Conservation (phyloP, 2,329 filamentous ascomycete genomes). For the Ceratocystis albifundus region DNA sequence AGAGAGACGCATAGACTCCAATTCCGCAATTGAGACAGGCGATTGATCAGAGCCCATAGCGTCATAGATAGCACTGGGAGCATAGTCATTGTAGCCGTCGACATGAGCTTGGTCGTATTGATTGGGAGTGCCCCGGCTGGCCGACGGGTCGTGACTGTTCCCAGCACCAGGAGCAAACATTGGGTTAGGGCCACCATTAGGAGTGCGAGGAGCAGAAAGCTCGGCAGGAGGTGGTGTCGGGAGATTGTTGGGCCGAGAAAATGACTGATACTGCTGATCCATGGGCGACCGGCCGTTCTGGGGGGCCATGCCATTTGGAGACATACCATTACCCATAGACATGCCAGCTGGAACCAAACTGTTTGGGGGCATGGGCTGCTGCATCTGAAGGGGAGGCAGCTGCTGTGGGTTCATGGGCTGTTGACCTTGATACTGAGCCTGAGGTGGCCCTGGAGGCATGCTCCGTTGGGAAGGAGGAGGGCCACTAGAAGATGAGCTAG, state of each 20-base stretch:
- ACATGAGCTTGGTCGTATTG: not conserved
- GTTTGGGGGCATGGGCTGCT: conserved; percentile 14
- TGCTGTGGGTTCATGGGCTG: conserved; percentile 10
- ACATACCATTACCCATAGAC: conserved; percentile 14
- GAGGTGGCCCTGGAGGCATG: conserved; percentile 1
- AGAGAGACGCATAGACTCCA: conserved; percentile 45
- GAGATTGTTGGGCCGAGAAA: conserved; percentile 15
- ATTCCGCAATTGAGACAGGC: conserved; percentile 36
- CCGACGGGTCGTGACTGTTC: conserved; percentile 9
- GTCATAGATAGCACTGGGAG: conserved; percentile 21
- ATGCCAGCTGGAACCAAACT: conserved; percentile 12
- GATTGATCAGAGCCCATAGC: conserved; percentile 21
- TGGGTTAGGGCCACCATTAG: not conserved
- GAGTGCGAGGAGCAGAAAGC: conserved; percentile 11
- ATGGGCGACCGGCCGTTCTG: conserved; percentile 11
- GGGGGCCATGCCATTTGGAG: conserved; percentile 9
- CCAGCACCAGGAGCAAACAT: conserved; percentile 22
- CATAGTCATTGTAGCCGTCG: conserved; percentile 17
- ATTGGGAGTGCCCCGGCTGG: not conserved
- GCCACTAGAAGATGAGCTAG: conserved; percentile 7
- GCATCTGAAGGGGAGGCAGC: not conserved
- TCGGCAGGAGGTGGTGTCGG: conserved; percentile 16
- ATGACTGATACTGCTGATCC: conserved; percentile 19
- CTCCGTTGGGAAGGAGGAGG: conserved; percentile 12
- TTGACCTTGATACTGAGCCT: not conserved